phyloP scores from a whole-genome alignment of 1,284 basidiomycete genomes.

The Heterobasidion occidentale region DNA sequence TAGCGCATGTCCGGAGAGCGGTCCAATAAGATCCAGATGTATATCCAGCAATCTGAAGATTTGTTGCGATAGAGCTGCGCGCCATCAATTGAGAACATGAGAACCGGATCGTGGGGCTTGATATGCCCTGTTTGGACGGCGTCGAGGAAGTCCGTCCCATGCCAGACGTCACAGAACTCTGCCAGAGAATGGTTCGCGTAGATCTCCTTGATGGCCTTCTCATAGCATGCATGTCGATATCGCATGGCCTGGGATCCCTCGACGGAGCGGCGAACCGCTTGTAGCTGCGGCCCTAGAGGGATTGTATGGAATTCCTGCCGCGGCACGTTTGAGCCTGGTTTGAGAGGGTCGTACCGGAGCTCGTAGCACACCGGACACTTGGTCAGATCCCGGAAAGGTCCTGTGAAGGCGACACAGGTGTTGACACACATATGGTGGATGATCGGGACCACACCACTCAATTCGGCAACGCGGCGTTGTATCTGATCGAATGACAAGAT shows the following conservation, averaged over 20 bases:
- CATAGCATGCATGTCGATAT: slow-evolving; percentile 6
- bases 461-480: slow-evolving; percentile 11
- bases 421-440: slow-evolving; percentile 26
- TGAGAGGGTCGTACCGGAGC: slow-evolving; percentile 7
- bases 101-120: slow-evolving; percentile 5
- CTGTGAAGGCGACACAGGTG: slow-evolving; percentile 26
- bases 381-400: slow-evolving; percentile 17
- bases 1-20: slow-evolving; percentile 12
- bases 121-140: neutral
- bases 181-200: neutral
- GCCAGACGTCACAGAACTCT: neutral
- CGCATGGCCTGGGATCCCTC: slow-evolving; percentile 10
- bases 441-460: slow-evolving; percentile 23
- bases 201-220: slow-evolving; percentile 1
- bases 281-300: slow-evolving; percentile 18
- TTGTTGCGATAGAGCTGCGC: slow-evolving; percentile 15
- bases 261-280: slow-evolving; percentile 10
- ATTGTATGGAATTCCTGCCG: slow-evolving; percentile 13
- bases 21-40: slow-evolving; percentile 14
- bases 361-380: slow-evolving; percentile 18
- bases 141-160: slow-evolving; percentile 3
- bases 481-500: slow-evolving; percentile 15
- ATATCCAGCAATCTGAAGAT: slow-evolving; percentile 16
- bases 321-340: neutral
- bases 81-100: slow-evolving; percentile 15